Percentiles rank a stretch among this genome's conserved stretches.
Conservation (phyloP, 768 basidiomycete genomes). For the Tylopilus rubrobrunneus region DNA sequence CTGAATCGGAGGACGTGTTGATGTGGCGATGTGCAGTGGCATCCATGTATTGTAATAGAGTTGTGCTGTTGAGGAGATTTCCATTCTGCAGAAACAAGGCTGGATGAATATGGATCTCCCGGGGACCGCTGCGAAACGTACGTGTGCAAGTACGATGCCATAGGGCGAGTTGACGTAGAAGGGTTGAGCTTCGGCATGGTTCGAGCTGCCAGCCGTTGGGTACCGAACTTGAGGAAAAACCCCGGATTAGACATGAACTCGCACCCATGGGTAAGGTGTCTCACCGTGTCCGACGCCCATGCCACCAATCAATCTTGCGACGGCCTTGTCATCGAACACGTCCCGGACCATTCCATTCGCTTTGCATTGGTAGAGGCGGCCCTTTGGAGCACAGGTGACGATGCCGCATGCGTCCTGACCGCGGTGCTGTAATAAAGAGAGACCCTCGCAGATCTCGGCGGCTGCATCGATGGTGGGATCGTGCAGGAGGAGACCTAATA, state of each 20-base stretch:
- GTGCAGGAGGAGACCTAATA: conserved; percentile 82
- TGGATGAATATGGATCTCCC: conserved; percentile 1
- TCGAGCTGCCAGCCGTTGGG: conserved; percentile 96
- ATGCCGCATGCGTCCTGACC: conserved; percentile 99
- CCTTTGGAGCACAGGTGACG: conserved; percentile 92
- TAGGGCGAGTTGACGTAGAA: conserved; percentile 99
- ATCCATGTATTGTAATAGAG: conserved; percentile 91
- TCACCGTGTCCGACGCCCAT: conserved; percentile 98
- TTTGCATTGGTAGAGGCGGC: conserved; percentile 96
- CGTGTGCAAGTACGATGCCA: conserved; percentile 97
- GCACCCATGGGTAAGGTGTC: conserved; percentile 14
- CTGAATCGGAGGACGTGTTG: conserved; percentile 98
- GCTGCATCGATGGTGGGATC: conserved; percentile 74
- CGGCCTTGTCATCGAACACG: conserved; percentile 79
- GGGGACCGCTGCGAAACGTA: conserved; percentile 35
- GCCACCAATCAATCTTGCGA: conserved; percentile 77
- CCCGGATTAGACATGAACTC: conserved; percentile 10
- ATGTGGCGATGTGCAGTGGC: conserved; percentile 96
- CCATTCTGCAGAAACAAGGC: conserved; percentile 68
- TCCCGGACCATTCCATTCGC: conserved; percentile 99
- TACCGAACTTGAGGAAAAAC: conserved; percentile 68
- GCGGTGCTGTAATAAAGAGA: conserved; percentile 93
- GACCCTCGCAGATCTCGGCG: conserved; percentile 87
- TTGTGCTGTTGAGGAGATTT: conserved; percentile 89
- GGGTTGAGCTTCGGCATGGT: conserved; percentile 96